Evolutionary conservation across 2,329 filamentous ascomycete species (phyloP), one percentile per base, ranked within the genome.

Genomic region (Monilinia vaccinii-corymbosi): DNA sequence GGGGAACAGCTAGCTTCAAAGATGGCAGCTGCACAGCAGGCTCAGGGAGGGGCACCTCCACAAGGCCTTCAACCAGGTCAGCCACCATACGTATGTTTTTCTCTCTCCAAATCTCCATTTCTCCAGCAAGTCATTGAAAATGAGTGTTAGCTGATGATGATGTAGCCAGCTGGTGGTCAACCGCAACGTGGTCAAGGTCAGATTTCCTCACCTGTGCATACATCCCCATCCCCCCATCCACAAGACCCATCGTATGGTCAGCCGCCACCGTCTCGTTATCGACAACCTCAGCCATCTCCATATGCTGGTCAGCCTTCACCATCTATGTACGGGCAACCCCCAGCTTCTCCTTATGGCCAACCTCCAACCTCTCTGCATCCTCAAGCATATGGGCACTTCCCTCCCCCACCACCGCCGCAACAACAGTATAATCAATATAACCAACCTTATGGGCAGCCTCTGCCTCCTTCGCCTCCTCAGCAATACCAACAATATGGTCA

Each of bases 21-120:
- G 40, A 59, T 59, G 57, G 48, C 57, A 59, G 57, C 57, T 46
- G 57, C 57, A 8, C 57, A 59, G n/a, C 48, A 52, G 40, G 40
- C 48, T 28, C 57, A 55, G 32, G 47, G 40, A 38, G 57, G n/a
- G n/a, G n/a, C n/a, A n/a, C n/a, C n/a, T n/a, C n/a, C n/a, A n/a
- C n/a, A n/a, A n/a, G n/a, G n/a, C n/a, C n/a, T n/a, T n/a, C n/a
- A n/a, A n/a, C n/a, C n/a, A n/a, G n/a, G 56, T 31, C 40, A 32
- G 16, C 40, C 57, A 40, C 57, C 57, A 46, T 59, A 59, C 55
- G 57, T 59, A 48, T 36, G 57, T 59, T 46, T 31, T 8, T 31
- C 21, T 18, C 14, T 23, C 16, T n/a, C n/a, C n/a, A n/a, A n/a
- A n/a, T n/a, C n/a, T n/a, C n/a, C 38, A 31, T 5, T 13, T 38